Evolutionary conservation across 345 rosid species (phyloP).

Genomic region (Dimocarpus longan): DNA sequence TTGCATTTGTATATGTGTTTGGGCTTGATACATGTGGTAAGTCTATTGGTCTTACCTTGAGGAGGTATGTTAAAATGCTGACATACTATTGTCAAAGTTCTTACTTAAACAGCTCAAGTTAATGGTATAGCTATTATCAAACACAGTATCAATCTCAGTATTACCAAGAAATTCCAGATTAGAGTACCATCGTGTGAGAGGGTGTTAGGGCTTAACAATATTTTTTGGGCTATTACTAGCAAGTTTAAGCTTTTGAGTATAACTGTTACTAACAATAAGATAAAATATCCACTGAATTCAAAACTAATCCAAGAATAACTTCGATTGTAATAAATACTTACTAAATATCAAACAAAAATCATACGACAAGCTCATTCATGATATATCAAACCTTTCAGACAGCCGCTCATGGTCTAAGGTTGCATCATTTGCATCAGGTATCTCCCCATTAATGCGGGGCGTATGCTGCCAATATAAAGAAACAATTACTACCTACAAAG

Average conservation of each 20-base stretch:
- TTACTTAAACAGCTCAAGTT: not conserved
- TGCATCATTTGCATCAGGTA: constrained; percentile 87
- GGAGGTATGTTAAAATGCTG: not conserved
- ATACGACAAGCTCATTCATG: not conserved
- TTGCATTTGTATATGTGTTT: not conserved
- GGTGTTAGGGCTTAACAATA: not conserved
- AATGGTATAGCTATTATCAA: not conserved
- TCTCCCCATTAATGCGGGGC: constrained; percentile 76
- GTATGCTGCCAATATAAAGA: constrained; percentile 70
- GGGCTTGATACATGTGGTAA: not conserved
- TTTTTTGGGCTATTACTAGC: not conserved
- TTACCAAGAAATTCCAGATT: not conserved
- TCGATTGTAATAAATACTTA: not conserved
- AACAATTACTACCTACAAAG: constrained; percentile 2
- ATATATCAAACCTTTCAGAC: constrained; percentile 71
- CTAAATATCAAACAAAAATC: constrained; percentile 14
- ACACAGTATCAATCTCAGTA: not conserved
- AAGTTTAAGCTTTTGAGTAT: not conserved
- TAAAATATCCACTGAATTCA: not conserved
- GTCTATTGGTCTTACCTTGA: not conserved
- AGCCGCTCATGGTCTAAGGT: constrained; percentile 84
- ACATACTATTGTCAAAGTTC: not conserved
- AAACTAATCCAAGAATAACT: not conserved
- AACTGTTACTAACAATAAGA: not conserved
- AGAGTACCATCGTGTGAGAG: not conserved